Evolutionary conservation across 176 grass and related monocot species (phyloP).

Genomic region (Oryza rufipogon): DNA sequence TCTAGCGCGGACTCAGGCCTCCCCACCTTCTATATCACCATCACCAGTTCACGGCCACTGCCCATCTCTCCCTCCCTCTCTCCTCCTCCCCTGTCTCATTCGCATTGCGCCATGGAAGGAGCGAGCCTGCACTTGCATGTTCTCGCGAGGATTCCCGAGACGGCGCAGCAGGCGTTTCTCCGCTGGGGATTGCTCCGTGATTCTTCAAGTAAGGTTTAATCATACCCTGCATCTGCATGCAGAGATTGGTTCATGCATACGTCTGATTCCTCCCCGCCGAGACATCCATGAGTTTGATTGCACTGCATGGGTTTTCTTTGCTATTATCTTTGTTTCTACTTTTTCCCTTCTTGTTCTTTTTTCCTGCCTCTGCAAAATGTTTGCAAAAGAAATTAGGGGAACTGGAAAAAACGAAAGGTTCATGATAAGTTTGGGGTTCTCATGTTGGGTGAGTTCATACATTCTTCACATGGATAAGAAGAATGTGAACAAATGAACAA

Average conservation of each 20-base stretch:
- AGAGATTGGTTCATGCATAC: conserved; percentile 10
- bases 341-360: not conserved
- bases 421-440: not conserved
- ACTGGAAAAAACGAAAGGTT: not conserved
- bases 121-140: not conserved
- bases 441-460: not conserved
- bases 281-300: not conserved
- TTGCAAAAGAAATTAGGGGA: not conserved
- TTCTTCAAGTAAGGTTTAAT: conserved; percentile 36
- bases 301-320: not conserved
- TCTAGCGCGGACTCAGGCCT: not conserved
- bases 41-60: conserved; percentile 20
- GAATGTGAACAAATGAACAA: not conserved
- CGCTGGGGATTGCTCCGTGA: conserved; percentile 4
- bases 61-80: not conserved
- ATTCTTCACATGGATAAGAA: not conserved
- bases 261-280: not conserved
- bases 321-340: not conserved
- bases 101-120: conserved; percentile 31
- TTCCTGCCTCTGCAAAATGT: conserved; percentile 1
- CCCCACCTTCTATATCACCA: conserved; percentile 28
- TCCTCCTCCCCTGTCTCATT: not conserved
- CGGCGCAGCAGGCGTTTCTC: conserved; percentile 23
- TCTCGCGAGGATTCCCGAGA: not conserved
- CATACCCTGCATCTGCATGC: not conserved